A percentile compares a stretch with the other conserved stretches of the same genome.
Conservation (phyloP, 2,329 filamentous ascomycete genomes). For the Diaporthe amygdali region DNA sequence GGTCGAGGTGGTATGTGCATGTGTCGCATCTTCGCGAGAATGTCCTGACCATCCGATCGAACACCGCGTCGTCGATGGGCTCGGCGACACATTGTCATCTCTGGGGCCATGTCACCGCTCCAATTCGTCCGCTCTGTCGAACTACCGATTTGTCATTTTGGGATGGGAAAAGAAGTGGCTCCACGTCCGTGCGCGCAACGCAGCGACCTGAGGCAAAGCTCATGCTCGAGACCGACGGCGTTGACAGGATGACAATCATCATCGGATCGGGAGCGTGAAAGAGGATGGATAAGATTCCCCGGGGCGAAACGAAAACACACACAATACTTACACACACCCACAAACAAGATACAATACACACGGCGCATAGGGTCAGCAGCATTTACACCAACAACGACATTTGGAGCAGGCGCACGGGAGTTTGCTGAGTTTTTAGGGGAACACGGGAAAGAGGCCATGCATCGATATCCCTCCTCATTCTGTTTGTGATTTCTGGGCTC, state of each 20-base stretch:
- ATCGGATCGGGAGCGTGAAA: neutral
- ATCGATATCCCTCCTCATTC: constrained; percentile 19
- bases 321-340: too few species aligned
- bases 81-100: neutral
- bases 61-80: neutral
- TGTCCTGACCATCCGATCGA: neutral
- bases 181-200: neutral
- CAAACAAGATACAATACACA: neutral
- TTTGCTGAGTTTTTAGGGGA: neutral
- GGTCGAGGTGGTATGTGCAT: neutral
- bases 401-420: constrained; percentile 18
- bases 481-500: neutral
- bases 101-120: neutral
- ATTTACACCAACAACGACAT: neutral
- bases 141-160: neutral
- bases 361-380: neutral
- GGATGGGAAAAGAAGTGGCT: too few species aligned
- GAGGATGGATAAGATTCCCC: neutral
- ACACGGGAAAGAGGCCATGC: neutral
- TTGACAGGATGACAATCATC: neutral
- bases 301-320: neutral
- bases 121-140: neutral
- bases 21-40: neutral
- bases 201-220: neutral
- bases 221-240: neutral